Conservation (phyloP, 164 flowering plant genomes). For the Vitis riparia region DNA sequence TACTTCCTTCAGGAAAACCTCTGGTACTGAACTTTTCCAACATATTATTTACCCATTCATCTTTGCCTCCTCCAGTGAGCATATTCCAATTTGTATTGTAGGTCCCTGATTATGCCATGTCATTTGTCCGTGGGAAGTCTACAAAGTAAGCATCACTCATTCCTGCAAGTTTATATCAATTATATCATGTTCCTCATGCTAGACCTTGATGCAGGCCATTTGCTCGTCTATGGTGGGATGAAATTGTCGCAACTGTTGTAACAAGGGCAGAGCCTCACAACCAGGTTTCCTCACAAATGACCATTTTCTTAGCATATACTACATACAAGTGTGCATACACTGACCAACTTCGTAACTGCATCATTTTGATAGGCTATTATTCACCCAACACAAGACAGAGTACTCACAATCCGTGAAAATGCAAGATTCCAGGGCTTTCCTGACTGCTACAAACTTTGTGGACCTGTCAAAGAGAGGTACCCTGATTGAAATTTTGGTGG, state of each 20-base stretch:
- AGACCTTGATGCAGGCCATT: slow-evolving; percentile 58
- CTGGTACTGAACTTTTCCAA: slow-evolving; percentile 41
- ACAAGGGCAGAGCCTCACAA: slow-evolving; percentile 93
- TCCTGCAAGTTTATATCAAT: not conserved
- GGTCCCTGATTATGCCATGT: slow-evolving; percentile 90
- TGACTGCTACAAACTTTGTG: slow-evolving; percentile 59
- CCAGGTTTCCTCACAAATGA: slow-evolving; percentile 41
- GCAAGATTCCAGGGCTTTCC: slow-evolving; percentile 89
- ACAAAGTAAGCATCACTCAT: slow-evolving; percentile 47
- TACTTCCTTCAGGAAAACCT: slow-evolving; percentile 60
- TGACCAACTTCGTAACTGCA: too few relatives aligned
- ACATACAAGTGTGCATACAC: not conserved
- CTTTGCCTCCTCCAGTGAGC: not conserved
- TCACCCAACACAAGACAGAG: slow-evolving; percentile 86
- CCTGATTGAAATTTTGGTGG: too few relatives aligned
- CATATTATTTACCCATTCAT: not conserved
- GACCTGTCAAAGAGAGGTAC: slow-evolving; percentile 61
- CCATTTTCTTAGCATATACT: not conserved
- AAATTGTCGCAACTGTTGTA: slow-evolving; percentile 81
- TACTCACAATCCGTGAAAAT: slow-evolving; percentile 75
- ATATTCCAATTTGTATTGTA: slow-evolving; percentile 12
- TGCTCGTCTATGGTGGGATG: slow-evolving; percentile 85
- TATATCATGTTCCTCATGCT: not conserved
- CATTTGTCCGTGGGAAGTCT: slow-evolving; percentile 58
- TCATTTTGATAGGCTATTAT: slow-evolving; percentile 35